phyloP scores from a whole-genome alignment of 192 early-diverging fungal species.

The Backusella mclennaniae region DNA sequence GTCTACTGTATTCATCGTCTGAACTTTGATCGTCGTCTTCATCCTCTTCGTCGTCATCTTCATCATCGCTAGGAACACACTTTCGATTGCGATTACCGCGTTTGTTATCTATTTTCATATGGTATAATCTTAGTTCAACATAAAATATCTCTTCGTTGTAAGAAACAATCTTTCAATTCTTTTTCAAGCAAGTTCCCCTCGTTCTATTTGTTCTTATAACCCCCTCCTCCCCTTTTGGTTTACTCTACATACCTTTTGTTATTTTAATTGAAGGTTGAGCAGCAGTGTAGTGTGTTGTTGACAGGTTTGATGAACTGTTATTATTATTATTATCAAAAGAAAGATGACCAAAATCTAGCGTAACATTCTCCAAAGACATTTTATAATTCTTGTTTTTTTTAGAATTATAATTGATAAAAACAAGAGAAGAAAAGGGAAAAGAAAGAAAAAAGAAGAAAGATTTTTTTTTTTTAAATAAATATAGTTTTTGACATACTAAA shows the following conservation, averaged over 20 bases:
- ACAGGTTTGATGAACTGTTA: not conserved
- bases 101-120: not conserved
- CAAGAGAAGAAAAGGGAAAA: conserved; percentile 3
- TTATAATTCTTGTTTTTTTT: not conserved
- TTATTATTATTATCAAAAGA: conserved; percentile 24
- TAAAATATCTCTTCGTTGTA: not conserved
- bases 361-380: conserved; percentile 28
- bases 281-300: conserved; percentile 7
- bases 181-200: not conserved
- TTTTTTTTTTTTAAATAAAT: not conserved
- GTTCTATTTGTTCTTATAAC: not conserved
- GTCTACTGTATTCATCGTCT: conserved; percentile 4
- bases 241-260: conserved; percentile 14
- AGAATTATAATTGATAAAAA: not conserved
- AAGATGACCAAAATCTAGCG: conserved; percentile 20
- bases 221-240: not conserved
- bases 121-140: conserved; percentile 15
- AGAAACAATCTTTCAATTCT: conserved; percentile 3
- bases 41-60: conserved; percentile 25
- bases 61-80: conserved; percentile 30
- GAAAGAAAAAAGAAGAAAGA: not conserved
- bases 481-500: conserved; percentile 6
- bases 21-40: not conserved
- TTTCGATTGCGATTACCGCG: conserved; percentile 18
- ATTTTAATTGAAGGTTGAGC: conserved; percentile 1